Percentiles rank a stretch among this genome's conserved stretches.
These are phyloP conservation scores for Platismatia glauca DNA, from an alignment of 495 filamentous ascomycete species.

Conservation along the genomic window DNA sequence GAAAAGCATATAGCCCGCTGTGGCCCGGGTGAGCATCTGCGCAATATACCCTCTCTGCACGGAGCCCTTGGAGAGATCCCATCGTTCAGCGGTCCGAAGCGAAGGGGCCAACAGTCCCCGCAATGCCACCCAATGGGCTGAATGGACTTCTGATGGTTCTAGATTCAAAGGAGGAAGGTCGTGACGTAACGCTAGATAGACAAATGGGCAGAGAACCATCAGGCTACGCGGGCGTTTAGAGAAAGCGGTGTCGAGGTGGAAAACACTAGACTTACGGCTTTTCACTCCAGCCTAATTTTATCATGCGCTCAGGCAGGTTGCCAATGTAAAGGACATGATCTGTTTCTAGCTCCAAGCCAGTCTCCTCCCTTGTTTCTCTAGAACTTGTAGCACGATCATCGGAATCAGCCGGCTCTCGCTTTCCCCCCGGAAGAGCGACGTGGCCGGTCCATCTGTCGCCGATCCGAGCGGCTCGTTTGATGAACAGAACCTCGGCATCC, in stretches of 20 bases:
- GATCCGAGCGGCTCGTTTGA: conserved; percentile 61
- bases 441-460: conserved; percentile 73
- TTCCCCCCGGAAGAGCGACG: conserved; percentile 67
- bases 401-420: conserved; percentile 58
- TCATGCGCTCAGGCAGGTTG: conserved; percentile 62
- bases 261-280: conserved; percentile 45
- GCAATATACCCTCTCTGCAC: conserved; percentile 42
- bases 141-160: conserved; percentile 65
- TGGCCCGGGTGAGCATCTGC: conserved; percentile 42
- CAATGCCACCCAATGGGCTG: conserved; percentile 69
- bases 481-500: conserved; percentile 68
- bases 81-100: conserved; percentile 52
- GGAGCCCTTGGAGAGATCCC: conserved; percentile 59
- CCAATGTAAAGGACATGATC: conserved; percentile 50
- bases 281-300: conserved; percentile 65
- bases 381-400: conserved; percentile 58
- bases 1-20: conserved; percentile 64
- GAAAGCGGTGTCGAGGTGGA: neutral
- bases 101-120: conserved; percentile 53
- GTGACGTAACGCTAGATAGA: conserved; percentile 55
- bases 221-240: conserved; percentile 36
- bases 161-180: conserved; percentile 51
- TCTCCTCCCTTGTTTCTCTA: conserved; percentile 63
- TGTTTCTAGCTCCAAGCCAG: conserved; percentile 54
- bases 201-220: conserved; percentile 71